phyloP scores from a whole-genome alignment of 1,139 yeast species.

The Pichia sp. region DNA sequence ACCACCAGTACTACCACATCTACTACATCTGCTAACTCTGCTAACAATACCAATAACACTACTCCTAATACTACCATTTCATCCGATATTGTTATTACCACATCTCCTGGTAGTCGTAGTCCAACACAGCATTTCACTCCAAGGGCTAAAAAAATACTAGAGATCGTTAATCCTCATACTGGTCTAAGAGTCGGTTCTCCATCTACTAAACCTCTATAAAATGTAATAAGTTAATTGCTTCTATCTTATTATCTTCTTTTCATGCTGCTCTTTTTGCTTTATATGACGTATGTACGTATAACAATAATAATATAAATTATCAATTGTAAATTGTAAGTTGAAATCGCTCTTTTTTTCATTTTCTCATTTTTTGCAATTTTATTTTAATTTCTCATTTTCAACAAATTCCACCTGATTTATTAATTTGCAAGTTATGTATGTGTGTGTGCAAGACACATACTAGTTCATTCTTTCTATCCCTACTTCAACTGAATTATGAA shows the following conservation, averaged over 20 bases:
- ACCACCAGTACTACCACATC: not conserved
- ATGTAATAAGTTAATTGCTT: no score
- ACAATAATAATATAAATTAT: no score
- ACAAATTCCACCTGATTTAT: no score
- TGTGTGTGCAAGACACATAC: no score
- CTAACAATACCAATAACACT: conserved; percentile 9
- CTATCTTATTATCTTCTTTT: no score
- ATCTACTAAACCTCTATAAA: conserved; percentile 28
- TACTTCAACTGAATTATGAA: not conserved
- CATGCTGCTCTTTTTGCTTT: not conserved
- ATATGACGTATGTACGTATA: no score
- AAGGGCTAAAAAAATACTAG: conserved; percentile 56
- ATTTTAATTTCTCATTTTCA: not conserved
- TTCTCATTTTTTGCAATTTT: not conserved
- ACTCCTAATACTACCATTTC: conserved; percentile 26
- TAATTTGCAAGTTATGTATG: no score
- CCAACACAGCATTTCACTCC: conserved; percentile 39
- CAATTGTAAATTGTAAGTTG: no score
- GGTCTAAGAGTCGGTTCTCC: conserved; percentile 55
- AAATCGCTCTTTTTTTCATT: not conserved
- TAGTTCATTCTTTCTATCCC: no score
- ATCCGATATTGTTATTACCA: not conserved
- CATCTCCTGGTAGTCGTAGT: not conserved
- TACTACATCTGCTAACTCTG: not conserved
- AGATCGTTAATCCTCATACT: conserved; percentile 74